These are phyloP conservation scores for Mycena epipterygia DNA, from an alignment of 768 basidiomycete species.

Conservation along the genomic window DNA sequence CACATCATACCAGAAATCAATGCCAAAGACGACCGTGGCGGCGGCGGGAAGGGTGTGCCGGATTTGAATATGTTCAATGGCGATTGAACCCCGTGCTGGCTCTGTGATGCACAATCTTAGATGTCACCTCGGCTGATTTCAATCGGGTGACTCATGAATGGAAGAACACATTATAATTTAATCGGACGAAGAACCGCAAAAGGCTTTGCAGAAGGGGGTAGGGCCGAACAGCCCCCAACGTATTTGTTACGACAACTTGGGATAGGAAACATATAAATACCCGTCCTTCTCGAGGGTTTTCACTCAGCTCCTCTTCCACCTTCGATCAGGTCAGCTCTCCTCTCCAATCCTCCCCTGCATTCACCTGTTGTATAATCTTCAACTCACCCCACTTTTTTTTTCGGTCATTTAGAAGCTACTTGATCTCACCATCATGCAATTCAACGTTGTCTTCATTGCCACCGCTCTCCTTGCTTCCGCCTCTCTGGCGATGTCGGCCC, in stretches of 20 bases:
- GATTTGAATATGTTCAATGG: background rate
- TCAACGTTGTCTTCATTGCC: constrained; percentile 12
- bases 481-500: background rate
- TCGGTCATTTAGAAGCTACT: background rate
- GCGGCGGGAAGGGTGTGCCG: constrained; percentile 1
- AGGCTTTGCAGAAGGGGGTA: constrained; percentile 10
- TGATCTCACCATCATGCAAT: constrained; percentile 14
- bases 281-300: background rate
- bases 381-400: background rate
- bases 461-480: background rate
- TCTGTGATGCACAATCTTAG: background rate
- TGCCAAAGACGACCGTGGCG: background rate
- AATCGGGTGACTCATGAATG: background rate
- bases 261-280: constrained; percentile 4
- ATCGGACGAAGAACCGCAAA: constrained; percentile 7
- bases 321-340: constrained; percentile 8
- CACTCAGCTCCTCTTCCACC: background rate
- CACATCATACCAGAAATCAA: constrained; percentile 2
- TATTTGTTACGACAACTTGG: constrained; percentile 11
- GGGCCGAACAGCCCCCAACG: constrained; percentile 1
- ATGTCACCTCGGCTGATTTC: constrained; percentile 1
- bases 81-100: background rate
- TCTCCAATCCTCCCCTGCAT: background rate
- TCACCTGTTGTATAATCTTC: background rate
- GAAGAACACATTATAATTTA: background rate